Percentiles rank a stretch among this genome's conserved stretches.
Evolutionary conservation across 2,329 filamentous ascomycete genomes (phyloP).

Genomic region (Colletotrichum filicis): DNA sequence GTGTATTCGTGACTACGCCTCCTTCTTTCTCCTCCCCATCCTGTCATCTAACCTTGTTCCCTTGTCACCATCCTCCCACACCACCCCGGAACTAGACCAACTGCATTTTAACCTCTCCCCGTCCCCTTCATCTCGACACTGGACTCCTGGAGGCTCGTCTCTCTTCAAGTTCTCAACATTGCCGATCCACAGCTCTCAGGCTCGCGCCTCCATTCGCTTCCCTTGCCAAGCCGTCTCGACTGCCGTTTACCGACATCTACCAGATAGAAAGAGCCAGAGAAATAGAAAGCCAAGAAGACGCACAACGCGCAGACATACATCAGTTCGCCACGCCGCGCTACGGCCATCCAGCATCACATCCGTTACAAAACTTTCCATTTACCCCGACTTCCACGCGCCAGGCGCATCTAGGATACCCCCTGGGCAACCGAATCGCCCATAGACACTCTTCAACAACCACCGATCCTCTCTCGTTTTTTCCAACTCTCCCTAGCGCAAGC

Average conservation of each 20-base stretch:
- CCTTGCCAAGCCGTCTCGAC: conserved; percentile 22
- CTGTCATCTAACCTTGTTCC: conserved; percentile 3
- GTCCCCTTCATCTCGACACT: conserved; percentile 3
- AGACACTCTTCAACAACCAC: conserved; percentile 9
- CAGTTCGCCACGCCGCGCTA: conserved; percentile 3
- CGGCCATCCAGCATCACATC: not conserved
- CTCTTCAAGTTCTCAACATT: not conserved
- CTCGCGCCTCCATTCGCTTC: not conserved
- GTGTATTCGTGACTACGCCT: conserved; percentile 32
- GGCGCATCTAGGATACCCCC: not conserved
- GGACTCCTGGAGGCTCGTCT: not conserved
- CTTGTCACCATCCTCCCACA: not conserved
- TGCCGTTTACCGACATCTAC: conserved; percentile 18
- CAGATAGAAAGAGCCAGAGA: not conserved
- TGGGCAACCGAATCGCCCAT: not conserved
- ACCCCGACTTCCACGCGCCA: conserved; percentile 3
- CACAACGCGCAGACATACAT: not conserved
- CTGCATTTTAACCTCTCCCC: conserved; percentile 6
- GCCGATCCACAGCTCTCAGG: conserved; percentile 18
- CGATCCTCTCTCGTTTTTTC: not conserved
- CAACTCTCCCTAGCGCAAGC: not conserved
- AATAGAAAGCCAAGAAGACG: not conserved
- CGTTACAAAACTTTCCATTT: not conserved
- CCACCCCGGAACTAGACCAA: not conserved
- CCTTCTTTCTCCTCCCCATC: not conserved